Conservation (phyloP, 176 grass and related monocot species). For the Leersia perrieri region DNA sequence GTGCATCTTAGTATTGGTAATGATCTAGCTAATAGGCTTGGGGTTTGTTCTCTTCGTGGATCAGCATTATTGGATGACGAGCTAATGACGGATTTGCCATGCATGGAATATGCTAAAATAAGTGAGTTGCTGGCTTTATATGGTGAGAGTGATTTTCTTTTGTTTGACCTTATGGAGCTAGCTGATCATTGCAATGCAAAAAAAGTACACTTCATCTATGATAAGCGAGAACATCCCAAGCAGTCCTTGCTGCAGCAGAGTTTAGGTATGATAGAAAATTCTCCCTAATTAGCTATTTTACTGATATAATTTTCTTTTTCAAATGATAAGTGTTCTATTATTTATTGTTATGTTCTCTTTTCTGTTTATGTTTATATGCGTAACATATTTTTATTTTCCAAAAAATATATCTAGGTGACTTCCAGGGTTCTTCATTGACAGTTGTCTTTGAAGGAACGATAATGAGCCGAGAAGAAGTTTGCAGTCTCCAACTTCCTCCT, state of each 20-base stretch:
- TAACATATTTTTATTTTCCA: background rate
- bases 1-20: constrained; percentile 81
- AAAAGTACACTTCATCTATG: constrained; percentile 93
- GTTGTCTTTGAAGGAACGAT: constrained; percentile 86
- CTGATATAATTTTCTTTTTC: background rate
- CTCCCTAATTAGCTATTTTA: constrained; percentile 18
- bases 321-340: background rate
- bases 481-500: constrained; percentile 76
- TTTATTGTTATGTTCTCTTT: background rate
- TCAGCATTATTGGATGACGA: constrained; percentile 87
- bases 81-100: constrained; percentile 83
- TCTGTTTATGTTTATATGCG: background rate
- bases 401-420: constrained; percentile 56
- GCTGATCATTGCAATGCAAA: constrained; percentile 90
- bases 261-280: constrained; percentile 61
- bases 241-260: constrained; percentile 91
- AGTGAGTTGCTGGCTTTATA: constrained; percentile 87
- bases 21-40: constrained; percentile 84
- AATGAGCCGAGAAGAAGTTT: constrained; percentile 82
- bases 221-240: constrained; percentile 88
- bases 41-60: constrained; percentile 75
- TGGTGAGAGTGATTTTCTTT: constrained; percentile 75
- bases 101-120: constrained; percentile 86
- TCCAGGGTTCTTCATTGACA: constrained; percentile 89
- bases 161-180: constrained; percentile 94